phyloP scores from a whole-genome alignment of 768 basidiomycete genomes.

The Boletus sp. region DNA sequence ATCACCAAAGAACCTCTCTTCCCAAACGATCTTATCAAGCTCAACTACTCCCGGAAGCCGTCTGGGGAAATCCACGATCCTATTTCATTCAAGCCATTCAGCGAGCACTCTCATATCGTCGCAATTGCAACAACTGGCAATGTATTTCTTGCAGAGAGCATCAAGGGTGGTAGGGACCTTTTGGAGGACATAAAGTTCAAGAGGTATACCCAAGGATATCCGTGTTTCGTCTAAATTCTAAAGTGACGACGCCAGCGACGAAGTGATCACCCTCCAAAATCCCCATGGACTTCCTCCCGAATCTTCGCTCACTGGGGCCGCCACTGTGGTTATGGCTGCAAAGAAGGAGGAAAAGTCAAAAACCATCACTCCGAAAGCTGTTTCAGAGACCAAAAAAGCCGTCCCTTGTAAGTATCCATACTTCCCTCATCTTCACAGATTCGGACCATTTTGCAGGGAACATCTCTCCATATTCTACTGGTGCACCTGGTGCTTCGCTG shows the following conservation, averaged over 20 bases:
- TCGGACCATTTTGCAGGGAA: slow-evolving; percentile 57
- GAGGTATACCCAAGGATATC: slow-evolving; percentile 49
- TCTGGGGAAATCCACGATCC: slow-evolving; percentile 92
- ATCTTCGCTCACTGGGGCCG: slow-evolving; percentile 40
- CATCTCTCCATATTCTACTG: slow-evolving; percentile 87
- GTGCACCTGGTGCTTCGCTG: slow-evolving; percentile 86
- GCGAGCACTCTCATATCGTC: slow-evolving; percentile 92
- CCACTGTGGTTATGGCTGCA: slow-evolving; percentile 29
- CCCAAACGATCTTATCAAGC: slow-evolving; percentile 72
- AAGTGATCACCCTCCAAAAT: slow-evolving; percentile 93
- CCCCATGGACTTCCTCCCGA: slow-evolving; percentile 72
- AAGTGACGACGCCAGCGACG: slow-evolving; percentile 49
- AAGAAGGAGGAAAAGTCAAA: slow-evolving; percentile 35
- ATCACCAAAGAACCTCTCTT: slow-evolving; percentile 69
- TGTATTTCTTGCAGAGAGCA: slow-evolving; percentile 89
- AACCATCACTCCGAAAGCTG: slow-evolving; percentile 29
- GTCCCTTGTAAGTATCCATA: slow-evolving; percentile 58
- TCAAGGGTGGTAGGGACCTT: slow-evolving; percentile 84
- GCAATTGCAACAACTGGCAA: slow-evolving; percentile 89
- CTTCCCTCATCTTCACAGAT: not conserved
- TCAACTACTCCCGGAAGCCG: slow-evolving; percentile 80
- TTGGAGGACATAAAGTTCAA: slow-evolving; percentile 82
- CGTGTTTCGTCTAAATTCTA: not conserved
- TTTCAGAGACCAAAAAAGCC: slow-evolving; percentile 46
- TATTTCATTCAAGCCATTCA: slow-evolving; percentile 97